Percentiles rank a stretch among this genome's conserved stretches.
Conservation (phyloP, 2,329 filamentous ascomycete genomes). For the Cladosporium sphaerospermum region DNA sequence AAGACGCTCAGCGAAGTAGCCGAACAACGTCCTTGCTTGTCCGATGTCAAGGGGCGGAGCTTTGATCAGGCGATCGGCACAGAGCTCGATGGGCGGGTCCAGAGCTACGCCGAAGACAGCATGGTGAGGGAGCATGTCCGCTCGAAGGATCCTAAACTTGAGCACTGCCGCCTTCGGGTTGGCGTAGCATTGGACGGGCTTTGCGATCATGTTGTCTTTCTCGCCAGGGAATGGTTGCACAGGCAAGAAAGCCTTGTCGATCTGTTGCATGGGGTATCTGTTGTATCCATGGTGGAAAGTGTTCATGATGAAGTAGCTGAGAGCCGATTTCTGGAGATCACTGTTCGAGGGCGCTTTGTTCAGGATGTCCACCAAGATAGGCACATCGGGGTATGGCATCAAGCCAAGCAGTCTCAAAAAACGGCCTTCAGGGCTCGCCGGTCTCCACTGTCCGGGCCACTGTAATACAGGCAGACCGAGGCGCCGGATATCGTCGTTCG, state of each 20-base stretch:
- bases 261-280: constrained; percentile 51
- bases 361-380: constrained; percentile 74
- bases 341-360: constrained; percentile 50
- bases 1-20: constrained; percentile 74
- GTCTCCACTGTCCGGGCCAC: constrained; percentile 69
- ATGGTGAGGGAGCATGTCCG: constrained; percentile 73
- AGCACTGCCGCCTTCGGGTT: constrained; percentile 71
- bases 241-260: constrained; percentile 53
- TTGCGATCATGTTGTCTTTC: constrained; percentile 49
- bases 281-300: constrained; percentile 73
- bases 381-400: constrained; percentile 61
- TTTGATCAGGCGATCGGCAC: constrained; percentile 65
- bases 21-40: constrained; percentile 67
- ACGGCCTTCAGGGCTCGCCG: constrained; percentile 62
- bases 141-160: constrained; percentile 70
- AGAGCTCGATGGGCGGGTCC: constrained; percentile 72
- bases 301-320: constrained; percentile 77
- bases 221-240: constrained; percentile 63
- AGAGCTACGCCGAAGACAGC: constrained; percentile 77
- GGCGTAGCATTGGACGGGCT: constrained; percentile 72
- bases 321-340: constrained; percentile 60
- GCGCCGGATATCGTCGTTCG: constrained; percentile 61
- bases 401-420: constrained; percentile 72
- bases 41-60: constrained; percentile 62
- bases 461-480: constrained; percentile 71